A percentile compares a stretch with the other conserved stretches of the same genome.
Conservation (phyloP, 192 early-diverging fungal species). For the Dissophora globulifera region DNA sequence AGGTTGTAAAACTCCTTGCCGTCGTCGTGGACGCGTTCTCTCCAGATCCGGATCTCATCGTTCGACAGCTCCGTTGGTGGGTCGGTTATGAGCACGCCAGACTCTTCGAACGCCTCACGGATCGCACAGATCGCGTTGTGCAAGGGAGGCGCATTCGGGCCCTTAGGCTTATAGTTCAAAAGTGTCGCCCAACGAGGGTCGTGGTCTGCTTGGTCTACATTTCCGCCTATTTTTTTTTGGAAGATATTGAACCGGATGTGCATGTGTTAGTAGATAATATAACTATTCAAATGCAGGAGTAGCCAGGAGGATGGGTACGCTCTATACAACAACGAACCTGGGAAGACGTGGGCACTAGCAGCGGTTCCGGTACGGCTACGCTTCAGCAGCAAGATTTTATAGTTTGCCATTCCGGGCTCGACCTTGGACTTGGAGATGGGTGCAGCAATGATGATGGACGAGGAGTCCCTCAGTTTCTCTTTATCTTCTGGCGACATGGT, state of each 20-base stretch:
- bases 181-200: slow-evolving; percentile 39
- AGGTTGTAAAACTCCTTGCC: too few species aligned
- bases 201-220: slow-evolving; percentile 46
- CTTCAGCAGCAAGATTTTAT: slow-evolving; percentile 38
- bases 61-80: slow-evolving; percentile 30
- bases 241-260: too few species aligned
- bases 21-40: slow-evolving; percentile 59
- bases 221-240: too few species aligned
- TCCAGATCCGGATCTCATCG: slow-evolving; percentile 55
- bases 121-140: slow-evolving; percentile 71
- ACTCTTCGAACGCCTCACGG: slow-evolving; percentile 87
- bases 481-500: slow-evolving; percentile 24
- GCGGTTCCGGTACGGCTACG: slow-evolving; percentile 58
- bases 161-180: slow-evolving; percentile 20
- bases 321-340: too few species aligned
- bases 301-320: too few species aligned
- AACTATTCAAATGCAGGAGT: too few species aligned
- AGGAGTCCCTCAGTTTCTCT: slow-evolving; percentile 32
- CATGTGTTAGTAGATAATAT: too few species aligned
- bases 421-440: slow-evolving; percentile 42
- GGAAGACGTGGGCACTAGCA: slow-evolving; percentile 63
- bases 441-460: slow-evolving; percentile 40
- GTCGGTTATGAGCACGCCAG: slow-evolving; percentile 70
- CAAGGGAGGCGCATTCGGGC: slow-evolving; percentile 27
- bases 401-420: slow-evolving; percentile 39